phyloP scores from a whole-genome alignment of 345 rosid genomes.

The Eucalyptus guilfoylei region DNA sequence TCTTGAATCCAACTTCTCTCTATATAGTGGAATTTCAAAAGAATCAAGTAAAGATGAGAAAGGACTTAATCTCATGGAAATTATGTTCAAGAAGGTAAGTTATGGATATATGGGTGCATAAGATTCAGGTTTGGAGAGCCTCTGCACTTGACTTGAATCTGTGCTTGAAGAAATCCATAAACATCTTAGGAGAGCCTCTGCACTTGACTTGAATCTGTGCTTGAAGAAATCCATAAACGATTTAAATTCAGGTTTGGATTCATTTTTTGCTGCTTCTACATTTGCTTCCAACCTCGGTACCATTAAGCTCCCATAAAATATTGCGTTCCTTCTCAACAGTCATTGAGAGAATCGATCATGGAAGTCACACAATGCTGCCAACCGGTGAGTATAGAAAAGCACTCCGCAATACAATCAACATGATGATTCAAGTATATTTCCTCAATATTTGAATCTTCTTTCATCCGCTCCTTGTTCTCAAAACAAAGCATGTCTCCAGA shows the following conservation, averaged over 20 bases:
- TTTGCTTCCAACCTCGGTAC: neutral
- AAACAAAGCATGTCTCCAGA: slow-evolving; percentile 6
- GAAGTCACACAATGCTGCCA: neutral
- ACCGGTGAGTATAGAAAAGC: neutral
- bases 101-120: neutral
- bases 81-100: neutral
- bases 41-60: neutral
- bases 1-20: neutral
- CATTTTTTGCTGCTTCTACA: neutral
- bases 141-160: neutral
- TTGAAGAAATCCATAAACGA: neutral
- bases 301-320: neutral
- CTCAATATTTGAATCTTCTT: neutral
- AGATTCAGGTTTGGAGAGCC: neutral
- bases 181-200: no score
- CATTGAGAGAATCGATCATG: neutral
- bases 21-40: neutral
- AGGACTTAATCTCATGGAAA: neutral
- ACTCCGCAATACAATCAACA: neutral
- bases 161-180: no score
- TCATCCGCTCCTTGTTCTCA: neutral
- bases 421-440: slow-evolving; percentile 9
- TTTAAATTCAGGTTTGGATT: neutral
- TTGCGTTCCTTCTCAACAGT: neutral
- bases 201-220: no score